These are phyloP conservation scores for Hydrangea macrophylla DNA, from an alignment of 148 eudicot species.

Conservation along the genomic window DNA sequence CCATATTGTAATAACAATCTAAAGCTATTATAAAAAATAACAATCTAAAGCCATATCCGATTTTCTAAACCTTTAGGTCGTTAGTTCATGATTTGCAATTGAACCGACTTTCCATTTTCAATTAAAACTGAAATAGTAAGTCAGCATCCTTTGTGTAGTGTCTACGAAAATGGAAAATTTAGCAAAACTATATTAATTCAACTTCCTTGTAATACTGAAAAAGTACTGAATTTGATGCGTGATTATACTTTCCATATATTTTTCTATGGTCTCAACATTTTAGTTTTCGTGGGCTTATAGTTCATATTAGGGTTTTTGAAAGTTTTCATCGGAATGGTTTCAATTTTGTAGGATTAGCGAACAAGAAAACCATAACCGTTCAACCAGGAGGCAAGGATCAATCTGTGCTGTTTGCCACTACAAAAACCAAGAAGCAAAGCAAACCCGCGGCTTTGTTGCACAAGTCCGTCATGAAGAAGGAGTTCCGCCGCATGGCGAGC, in stretches of 20 bases:
- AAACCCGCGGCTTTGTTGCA: conserved; percentile 64
- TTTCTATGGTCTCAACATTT: not conserved
- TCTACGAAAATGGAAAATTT: too few relatives aligned
- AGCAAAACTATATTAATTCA: too few relatives aligned
- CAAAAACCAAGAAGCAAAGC: conserved; percentile 85
- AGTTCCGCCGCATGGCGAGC: conserved; percentile 76
- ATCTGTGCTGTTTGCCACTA: conserved; percentile 63
- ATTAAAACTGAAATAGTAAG: too few relatives aligned
- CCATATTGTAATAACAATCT: too few relatives aligned
- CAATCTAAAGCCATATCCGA: too few relatives aligned
- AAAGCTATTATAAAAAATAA: too few relatives aligned
- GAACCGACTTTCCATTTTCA: too few relatives aligned
- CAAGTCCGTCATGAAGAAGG: conserved; percentile 90
- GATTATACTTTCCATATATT: not conserved
- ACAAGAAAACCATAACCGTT: conserved; percentile 83
- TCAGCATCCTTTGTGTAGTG: too few relatives aligned
- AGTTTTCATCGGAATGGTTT: not conserved
- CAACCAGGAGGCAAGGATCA: conserved; percentile 76
- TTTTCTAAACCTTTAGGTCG: too few relatives aligned
- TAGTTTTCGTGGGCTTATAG: not conserved
- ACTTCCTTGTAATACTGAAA: too few relatives aligned
- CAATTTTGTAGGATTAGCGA: conserved; percentile 68
- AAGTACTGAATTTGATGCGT: not conserved
- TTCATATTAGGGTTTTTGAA: not conserved
- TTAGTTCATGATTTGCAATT: too few relatives aligned